phyloP scores from a whole-genome alignment of 208 protist genomes.

The Trypanosoma theileri region DNA sequence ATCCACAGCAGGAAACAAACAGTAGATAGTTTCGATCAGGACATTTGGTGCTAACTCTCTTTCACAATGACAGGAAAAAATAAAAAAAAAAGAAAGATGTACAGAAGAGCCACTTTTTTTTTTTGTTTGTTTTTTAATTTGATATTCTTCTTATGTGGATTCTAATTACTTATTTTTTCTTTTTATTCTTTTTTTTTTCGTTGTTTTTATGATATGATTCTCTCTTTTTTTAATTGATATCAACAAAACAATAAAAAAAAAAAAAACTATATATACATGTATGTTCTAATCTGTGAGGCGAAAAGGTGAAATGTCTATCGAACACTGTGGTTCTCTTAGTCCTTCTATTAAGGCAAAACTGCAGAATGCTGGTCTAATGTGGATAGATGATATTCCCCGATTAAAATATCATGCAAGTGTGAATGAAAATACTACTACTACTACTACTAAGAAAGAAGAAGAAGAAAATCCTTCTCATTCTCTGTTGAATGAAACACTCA shows the following conservation, averaged over 20 bases:
- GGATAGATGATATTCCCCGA: constrained; percentile 37
- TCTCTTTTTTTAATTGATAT: neutral
- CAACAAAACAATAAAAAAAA: neutral
- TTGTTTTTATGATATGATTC: too few species aligned
- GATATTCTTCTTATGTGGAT: too few species aligned
- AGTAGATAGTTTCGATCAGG: too few species aligned
- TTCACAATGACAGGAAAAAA: too few species aligned
- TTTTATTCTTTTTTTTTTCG: too few species aligned
- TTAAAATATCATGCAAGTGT: neutral
- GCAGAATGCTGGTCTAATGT: constrained; percentile 66
- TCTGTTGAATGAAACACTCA: neutral
- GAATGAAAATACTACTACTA: neutral
- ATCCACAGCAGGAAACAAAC: too few species aligned
- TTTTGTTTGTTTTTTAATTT: too few species aligned
- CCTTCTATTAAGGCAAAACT: constrained; percentile 67
- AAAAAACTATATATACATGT: neutral
- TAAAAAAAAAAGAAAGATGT: too few species aligned
- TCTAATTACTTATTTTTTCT: too few species aligned
- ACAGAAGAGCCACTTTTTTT: too few species aligned
- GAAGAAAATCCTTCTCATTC: neutral
- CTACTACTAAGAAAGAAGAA: neutral
- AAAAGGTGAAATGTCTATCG: constrained; percentile 38
- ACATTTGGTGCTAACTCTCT: too few species aligned
- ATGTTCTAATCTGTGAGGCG: neutral
- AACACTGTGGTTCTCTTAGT: constrained; percentile 43